These are phyloP conservation scores for Salvia miltiorrhiza DNA, from an alignment of 257 asterid species.

Conservation along the genomic window DNA sequence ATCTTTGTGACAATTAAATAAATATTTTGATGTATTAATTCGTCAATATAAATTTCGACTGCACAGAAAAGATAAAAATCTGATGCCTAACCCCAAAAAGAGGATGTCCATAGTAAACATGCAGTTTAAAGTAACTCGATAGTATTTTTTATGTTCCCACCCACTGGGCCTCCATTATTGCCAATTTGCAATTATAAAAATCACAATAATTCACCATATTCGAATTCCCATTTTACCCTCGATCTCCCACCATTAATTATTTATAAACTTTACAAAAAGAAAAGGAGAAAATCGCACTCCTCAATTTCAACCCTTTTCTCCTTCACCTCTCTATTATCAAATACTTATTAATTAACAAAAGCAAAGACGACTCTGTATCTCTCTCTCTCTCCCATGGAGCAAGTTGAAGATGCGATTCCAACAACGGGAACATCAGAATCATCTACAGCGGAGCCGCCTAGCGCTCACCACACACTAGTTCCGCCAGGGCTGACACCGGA, in stretches of 20 bases:
- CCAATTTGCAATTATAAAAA: conserved; percentile 23
- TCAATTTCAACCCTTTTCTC: conserved; percentile 6
- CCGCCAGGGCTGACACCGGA: conserved; percentile 52
- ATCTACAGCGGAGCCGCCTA: conserved; percentile 5
- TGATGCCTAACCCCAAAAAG: no score
- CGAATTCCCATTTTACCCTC: conserved; percentile 7
- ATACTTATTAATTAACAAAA: neutral
- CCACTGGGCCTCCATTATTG: conserved; percentile 26
- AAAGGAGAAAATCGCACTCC: neutral
- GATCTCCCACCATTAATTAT: neutral
- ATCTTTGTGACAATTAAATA: no score
- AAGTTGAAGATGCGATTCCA: conserved; percentile 19
- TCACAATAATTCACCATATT: conserved; percentile 2
- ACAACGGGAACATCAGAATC: conserved; percentile 8
- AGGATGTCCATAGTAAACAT: no score
- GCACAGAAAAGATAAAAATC: no score
- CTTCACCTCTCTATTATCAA: neutral
- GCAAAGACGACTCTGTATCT: neutral
- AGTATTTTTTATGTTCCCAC: neutral
- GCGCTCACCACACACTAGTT: conserved; percentile 8
- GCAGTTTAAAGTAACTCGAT: neutral
- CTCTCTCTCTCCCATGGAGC: conserved; percentile 23
- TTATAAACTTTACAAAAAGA: neutral
- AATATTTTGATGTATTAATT: no score
- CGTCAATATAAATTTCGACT: no score